Percentiles rank a stretch among this genome's conserved stretches.
phyloP scores from a whole-genome alignment of 768 basidiomycete species.

The Tephrocybe sp. region DNA sequence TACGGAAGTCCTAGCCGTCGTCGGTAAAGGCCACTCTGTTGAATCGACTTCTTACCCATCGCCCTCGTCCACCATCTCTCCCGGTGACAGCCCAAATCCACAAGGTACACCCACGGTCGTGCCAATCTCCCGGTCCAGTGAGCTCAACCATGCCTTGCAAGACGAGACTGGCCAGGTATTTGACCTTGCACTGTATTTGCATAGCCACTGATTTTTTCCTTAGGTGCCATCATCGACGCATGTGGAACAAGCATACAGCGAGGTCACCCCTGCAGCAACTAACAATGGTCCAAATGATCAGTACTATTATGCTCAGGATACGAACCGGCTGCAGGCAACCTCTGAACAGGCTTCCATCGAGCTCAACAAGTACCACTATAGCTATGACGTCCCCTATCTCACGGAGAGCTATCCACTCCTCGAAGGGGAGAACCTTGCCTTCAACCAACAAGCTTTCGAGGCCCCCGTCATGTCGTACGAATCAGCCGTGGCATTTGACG shows the following conservation, averaged over 20 bases:
- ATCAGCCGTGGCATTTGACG: constrained; percentile 8
- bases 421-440: constrained; percentile 11
- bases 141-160: constrained; percentile 34
- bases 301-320: constrained; percentile 15
- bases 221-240: constrained; percentile 2
- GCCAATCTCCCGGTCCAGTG: constrained; percentile 33
- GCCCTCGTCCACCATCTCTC: constrained; percentile 43
- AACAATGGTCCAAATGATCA: constrained; percentile 11
- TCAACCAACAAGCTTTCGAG: constrained; percentile 17
- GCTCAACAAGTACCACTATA: constrained; percentile 15
- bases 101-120: constrained; percentile 20
- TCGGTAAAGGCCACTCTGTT: constrained; percentile 7
- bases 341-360: constrained; percentile 5
- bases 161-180: constrained; percentile 26
- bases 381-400: constrained; percentile 12
- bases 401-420: constrained; percentile 16
- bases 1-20: constrained; percentile 5
- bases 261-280: constrained; percentile 2
- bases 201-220: not conserved
- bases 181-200: not conserved
- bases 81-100: constrained; percentile 31
- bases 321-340: constrained; percentile 8
- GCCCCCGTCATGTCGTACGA: constrained; percentile 9
- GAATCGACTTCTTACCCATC: constrained; percentile 30
- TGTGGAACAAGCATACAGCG: constrained; percentile 4